A percentile compares a stretch with the other conserved stretches of the same genome.
Evolutionary conservation across 169 alveolate species (phyloP).

Genomic region (Besnoitia besnoiti): DNA sequence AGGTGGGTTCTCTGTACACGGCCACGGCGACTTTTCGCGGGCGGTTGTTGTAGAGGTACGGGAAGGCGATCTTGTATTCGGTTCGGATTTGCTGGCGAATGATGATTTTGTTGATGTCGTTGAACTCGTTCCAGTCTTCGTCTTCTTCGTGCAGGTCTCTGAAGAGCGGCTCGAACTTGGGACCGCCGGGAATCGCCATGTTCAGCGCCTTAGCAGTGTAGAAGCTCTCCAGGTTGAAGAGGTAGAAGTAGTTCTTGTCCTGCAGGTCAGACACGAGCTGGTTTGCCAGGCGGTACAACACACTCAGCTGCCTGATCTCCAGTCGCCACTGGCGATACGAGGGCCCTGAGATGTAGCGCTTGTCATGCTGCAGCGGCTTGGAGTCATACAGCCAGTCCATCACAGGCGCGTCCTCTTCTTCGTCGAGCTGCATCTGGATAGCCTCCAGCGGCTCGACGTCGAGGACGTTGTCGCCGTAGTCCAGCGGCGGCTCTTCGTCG

Average conservation of each 20-base stretch:
- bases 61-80: constrained; percentile 99
- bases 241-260: constrained; percentile 94
- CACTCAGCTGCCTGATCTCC: constrained; percentile 96
- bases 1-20: constrained; percentile 84
- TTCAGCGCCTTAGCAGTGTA: constrained; percentile 99
- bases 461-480: constrained; percentile 97
- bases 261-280: constrained; percentile 95
- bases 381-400: constrained; percentile 98
- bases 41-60: constrained; percentile 95
- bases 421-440: constrained; percentile 97
- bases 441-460: constrained; percentile 99
- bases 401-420: constrained; percentile 98
- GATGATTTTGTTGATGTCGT: constrained; percentile 97
- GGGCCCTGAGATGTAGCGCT: constrained; percentile 85
- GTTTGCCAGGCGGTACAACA: constrained; percentile 96
- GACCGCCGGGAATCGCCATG: constrained; percentile 99
- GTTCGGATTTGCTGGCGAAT: constrained; percentile 94
- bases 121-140: constrained; percentile 99
- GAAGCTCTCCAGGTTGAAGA: constrained; percentile 96
- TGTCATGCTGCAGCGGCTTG: constrained; percentile 74
- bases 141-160: constrained; percentile 97
- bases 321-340: constrained; percentile 95
- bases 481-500: constrained; percentile 99
- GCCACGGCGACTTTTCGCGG: constrained; percentile 87
- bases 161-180: constrained; percentile 99